Evolutionary conservation across 305 asterid genomes (phyloP).

Genomic region (Solanum hybrid): DNA sequence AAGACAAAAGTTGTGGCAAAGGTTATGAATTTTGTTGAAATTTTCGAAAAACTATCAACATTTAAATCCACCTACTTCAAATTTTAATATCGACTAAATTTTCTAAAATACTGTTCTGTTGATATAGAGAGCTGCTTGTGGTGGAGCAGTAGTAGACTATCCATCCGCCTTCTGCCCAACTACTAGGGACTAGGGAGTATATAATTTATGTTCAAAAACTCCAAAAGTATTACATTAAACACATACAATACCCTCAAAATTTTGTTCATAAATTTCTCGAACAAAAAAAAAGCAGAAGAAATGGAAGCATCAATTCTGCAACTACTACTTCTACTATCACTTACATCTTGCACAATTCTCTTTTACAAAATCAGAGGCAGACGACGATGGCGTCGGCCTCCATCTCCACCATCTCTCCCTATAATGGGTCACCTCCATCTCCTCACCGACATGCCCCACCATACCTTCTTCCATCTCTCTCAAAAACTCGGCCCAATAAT

Average conservation of each 20-base stretch:
- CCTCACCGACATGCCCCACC: constrained; percentile 29
- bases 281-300: neutral
- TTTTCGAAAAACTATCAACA: too few species aligned
- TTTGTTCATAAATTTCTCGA: neutral
- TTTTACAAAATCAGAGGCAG: neutral
- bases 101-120: too few species aligned
- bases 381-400: neutral
- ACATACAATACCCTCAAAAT: neutral
- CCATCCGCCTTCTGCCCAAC: too few species aligned
- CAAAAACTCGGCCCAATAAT: constrained; percentile 23
- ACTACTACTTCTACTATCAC: neutral
- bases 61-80: too few species aligned
- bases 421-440: constrained; percentile 35
- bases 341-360: constrained; percentile 2
- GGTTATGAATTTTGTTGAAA: too few species aligned
- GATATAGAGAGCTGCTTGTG: too few species aligned
- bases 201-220: too few species aligned
- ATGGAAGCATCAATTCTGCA: constrained; percentile 7
- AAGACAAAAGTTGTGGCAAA: too few species aligned
- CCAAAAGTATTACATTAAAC: too few species aligned
- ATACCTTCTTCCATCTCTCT: constrained; percentile 18
- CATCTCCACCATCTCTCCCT: constrained; percentile 23
- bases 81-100: too few species aligned
- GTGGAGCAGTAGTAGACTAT: too few species aligned
- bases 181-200: too few species aligned